A percentile compares a stretch with the other conserved stretches of the same genome.
Conservation (phyloP, 2,329 filamentous ascomycete species). For the Cercospora zeina region DNA sequence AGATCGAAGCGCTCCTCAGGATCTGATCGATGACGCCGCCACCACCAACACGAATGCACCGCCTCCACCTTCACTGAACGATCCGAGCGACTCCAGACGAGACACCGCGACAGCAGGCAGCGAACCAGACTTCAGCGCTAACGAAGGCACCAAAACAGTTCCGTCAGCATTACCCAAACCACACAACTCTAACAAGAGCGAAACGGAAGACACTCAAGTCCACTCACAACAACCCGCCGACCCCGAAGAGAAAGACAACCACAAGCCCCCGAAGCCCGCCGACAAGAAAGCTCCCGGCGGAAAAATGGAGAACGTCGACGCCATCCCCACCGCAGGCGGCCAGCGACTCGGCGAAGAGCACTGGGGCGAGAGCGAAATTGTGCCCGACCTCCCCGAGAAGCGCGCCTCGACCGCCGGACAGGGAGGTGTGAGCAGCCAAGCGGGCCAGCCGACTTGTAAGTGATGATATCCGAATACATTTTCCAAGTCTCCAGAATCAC, state of each 20-base stretch:
- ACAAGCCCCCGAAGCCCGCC: conserved; percentile 23
- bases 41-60: not conserved
- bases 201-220: not conserved
- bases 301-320: conserved; percentile 32
- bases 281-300: conserved; percentile 14
- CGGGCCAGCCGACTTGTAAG: conserved; percentile 37
- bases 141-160: conserved; percentile 10
- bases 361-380: conserved; percentile 41
- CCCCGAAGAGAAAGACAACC: conserved; percentile 9
- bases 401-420: conserved; percentile 12
- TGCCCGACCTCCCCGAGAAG: conserved; percentile 35
- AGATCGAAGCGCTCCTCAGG: not conserved
- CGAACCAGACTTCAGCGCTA: conserved; percentile 14
- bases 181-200: conserved; percentile 7
- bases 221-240: conserved; percentile 1
- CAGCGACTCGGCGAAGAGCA: conserved; percentile 38
- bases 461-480: not conserved
- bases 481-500: no score
- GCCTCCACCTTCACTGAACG: not conserved
- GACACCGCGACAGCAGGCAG: conserved; percentile 8
- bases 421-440: conserved; percentile 27
- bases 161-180: conserved; percentile 6
- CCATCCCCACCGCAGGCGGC: conserved; percentile 40
- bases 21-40: no score
- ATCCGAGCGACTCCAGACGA: not conserved